Evolutionary conservation across 306 rosid species (phyloP).

Genomic region (Phaseolus lunatus): DNA sequence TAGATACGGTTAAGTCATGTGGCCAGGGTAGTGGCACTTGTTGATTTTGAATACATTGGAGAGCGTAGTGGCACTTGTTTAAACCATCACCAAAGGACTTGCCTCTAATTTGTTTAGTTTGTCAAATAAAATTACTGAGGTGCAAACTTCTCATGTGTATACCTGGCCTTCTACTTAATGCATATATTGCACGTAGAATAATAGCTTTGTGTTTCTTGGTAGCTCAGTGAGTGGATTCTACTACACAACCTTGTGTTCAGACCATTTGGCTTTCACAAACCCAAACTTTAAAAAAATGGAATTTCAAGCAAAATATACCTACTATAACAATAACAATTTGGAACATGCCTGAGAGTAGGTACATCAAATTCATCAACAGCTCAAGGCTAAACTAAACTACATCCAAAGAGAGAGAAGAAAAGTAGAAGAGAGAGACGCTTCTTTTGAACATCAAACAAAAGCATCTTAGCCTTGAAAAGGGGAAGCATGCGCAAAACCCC

Average conservation of each 20-base stretch:
- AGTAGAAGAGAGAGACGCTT: background rate
- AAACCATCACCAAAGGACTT: conserved; percentile 38
- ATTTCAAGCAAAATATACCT: conserved; percentile 41
- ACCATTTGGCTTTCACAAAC: conserved; percentile 27
- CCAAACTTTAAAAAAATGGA: conserved; percentile 26
- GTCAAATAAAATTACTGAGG: background rate
- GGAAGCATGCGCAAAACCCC: conserved; percentile 95
- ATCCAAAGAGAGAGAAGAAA: conserved; percentile 10
- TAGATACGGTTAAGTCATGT: background rate
- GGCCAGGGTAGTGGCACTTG: no score
- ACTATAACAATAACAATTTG: conserved; percentile 8
- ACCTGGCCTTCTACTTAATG: conserved; percentile 15
- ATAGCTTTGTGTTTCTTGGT: conserved; percentile 5
- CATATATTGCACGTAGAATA: background rate
- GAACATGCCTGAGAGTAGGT: background rate
- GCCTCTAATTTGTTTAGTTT: background rate
- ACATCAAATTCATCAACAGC: conserved; percentile 29
- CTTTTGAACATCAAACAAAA: conserved; percentile 29
- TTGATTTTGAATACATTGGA: background rate
- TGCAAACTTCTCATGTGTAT: conserved; percentile 20
- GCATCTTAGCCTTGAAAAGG: conserved; percentile 47
- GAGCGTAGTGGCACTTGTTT: conserved; percentile 5
- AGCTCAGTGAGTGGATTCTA: background rate
- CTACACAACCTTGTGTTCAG: conserved; percentile 12
- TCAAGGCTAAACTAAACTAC: conserved; percentile 28